Percentiles rank a stretch among this genome's conserved stretches.
Evolutionary conservation across 345 rosid species (phyloP).

Genomic region (Melaleuca alternifolia): DNA sequence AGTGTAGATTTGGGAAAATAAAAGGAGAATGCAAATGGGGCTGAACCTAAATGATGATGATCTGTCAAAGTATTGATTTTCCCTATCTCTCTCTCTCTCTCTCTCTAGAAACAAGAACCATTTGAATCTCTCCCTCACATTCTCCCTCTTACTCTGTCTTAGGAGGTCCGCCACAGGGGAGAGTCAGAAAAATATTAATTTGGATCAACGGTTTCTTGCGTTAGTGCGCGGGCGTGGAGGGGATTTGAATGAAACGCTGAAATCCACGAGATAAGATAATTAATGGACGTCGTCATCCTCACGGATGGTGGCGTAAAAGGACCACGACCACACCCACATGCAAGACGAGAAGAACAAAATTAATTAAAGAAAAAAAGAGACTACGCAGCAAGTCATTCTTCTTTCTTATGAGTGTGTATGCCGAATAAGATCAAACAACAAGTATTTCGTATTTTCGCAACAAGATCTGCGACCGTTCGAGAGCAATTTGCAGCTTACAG

Average conservation of each 20-base stretch:
- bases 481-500: neutral
- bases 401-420: neutral
- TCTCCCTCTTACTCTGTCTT: neutral
- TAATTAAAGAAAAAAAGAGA: neutral
- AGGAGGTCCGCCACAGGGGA: neutral
- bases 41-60: neutral
- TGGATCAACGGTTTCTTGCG: constrained; percentile 1
- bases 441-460: neutral
- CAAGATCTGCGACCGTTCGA: too few species aligned
- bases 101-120: neutral
- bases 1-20: neutral
- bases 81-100: neutral
- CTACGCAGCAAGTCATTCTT: neutral
- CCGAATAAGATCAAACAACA: neutral
- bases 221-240: constrained; percentile 17
- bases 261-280: constrained; percentile 8
- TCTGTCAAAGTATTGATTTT: neutral
- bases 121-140: neutral
- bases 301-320: neutral
- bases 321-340: neutral
- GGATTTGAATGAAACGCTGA: constrained; percentile 17
- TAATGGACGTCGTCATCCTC: neutral
- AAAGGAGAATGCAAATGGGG: neutral
- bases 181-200: neutral
- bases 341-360: neutral